Evolutionary conservation across 805 yeast genomes (phyloP).

Genomic region (Jamesozyma piceae): DNA sequence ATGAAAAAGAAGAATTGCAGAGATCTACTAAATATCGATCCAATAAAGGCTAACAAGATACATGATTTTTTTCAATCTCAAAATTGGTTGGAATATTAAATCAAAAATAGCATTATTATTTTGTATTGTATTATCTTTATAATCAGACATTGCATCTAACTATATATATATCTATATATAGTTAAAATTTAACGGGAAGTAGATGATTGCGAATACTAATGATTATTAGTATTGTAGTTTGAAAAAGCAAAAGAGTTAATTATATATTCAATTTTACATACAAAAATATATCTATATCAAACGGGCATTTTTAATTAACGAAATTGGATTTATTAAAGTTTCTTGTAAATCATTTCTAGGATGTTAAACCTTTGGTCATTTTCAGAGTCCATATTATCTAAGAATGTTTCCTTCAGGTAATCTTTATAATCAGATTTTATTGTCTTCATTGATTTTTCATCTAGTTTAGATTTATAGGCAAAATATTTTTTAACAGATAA

Average conservation of each 20-base stretch:
- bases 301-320: no score
- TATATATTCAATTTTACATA: no score
- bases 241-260: no score
- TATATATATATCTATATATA: no score
- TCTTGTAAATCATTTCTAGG: conserved; percentile 27
- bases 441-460: conserved; percentile 26
- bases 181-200: no score
- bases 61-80: conserved; percentile 90
- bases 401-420: conserved; percentile 27
- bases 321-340: no score
- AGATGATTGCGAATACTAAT: no score
- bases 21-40: conserved; percentile 75
- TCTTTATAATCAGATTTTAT: conserved; percentile 31
- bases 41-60: conserved; percentile 73
- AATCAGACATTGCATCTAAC: not conserved
- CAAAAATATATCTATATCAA: no score
- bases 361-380: conserved; percentile 26
- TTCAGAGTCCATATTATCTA: conserved; percentile 20
- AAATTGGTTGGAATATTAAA: conserved; percentile 52
- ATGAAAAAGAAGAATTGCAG: conserved; percentile 79
- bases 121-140: not conserved
- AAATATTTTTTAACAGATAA: conserved; percentile 60
- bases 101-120: not conserved
- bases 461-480: conserved; percentile 45
- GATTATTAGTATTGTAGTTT: no score